A percentile compares a stretch with the other conserved stretches of the same genome.
phyloP scores from a whole-genome alignment of 1,284 basidiomycete genomes.

The Austroboletus niveus region DNA sequence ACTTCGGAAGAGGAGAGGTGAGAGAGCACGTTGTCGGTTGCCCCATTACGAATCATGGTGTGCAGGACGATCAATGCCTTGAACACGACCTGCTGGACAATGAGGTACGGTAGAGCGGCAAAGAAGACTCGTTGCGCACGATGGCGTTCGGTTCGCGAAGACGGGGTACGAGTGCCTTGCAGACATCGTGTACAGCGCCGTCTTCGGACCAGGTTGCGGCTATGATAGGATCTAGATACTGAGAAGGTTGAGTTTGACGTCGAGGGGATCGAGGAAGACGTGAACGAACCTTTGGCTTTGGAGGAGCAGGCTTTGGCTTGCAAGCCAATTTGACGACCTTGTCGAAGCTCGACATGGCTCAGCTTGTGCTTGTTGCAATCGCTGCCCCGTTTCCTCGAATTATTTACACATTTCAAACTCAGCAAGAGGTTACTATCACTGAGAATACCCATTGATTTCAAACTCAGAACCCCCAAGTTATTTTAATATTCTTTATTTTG shows the following conservation, averaged over 20 bases:
- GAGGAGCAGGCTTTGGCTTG: conserved; percentile 91
- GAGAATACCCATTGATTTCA: background rate
- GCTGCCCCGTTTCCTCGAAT: too few relatives aligned
- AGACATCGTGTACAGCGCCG: conserved; percentile 89
- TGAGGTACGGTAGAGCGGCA: too few relatives aligned
- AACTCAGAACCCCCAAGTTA: background rate
- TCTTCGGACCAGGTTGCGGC: conserved; percentile 93
- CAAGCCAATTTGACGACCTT: conserved; percentile 90
- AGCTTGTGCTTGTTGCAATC: background rate
- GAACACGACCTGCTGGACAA: conserved; percentile 76
- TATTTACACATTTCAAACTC: conserved; percentile 26
- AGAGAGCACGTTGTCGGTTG: conserved; percentile 86
- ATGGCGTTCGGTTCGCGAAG: conserved; percentile 89
- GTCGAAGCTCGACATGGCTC: conserved; percentile 71
- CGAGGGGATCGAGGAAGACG: background rate
- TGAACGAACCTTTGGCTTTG: conserved; percentile 79
- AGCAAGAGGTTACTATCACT: conserved; percentile 1
- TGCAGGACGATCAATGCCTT: conserved; percentile 95
- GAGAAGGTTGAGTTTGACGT: conserved; percentile 1
- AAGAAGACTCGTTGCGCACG: conserved; percentile 46
- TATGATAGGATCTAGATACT: conserved; percentile 91
- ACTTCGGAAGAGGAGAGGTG: conserved; percentile 81
- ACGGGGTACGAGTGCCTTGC: conserved; percentile 79
- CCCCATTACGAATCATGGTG: conserved; percentile 91
- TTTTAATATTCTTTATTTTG: background rate